Evolutionary conservation across 2,329 filamentous ascomycete genomes (phyloP).

Genomic region (Hypoxylon rubiginosum): DNA sequence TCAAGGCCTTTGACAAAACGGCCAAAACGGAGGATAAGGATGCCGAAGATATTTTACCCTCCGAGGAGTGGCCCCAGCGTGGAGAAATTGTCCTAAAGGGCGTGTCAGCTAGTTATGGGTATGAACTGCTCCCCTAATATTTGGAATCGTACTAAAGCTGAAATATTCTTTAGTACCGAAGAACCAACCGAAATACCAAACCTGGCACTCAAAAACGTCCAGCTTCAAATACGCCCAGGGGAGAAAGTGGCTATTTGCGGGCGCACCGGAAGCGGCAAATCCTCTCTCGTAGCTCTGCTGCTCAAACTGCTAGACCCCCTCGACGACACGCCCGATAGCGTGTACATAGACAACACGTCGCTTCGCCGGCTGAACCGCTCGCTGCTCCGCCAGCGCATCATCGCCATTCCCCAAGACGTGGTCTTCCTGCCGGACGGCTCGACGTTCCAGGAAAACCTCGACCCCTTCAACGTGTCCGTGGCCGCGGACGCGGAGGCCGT

Average conservation of each 20-base stretch:
- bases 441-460: conserved; percentile 53
- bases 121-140: conserved; percentile 1
- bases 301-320: conserved; percentile 56
- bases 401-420: conserved; percentile 59
- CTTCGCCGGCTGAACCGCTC: conserved; percentile 52
- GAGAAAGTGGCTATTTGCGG: conserved; percentile 54
- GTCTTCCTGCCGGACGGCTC: conserved; percentile 58
- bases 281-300: conserved; percentile 56
- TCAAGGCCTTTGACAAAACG: conserved; percentile 46
- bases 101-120: conserved; percentile 49
- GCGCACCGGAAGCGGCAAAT: conserved; percentile 57
- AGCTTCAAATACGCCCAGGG: conserved; percentile 47
- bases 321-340: conserved; percentile 39
- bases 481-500: conserved; percentile 42
- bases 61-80: conserved; percentile 48
- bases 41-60: conserved; percentile 44
- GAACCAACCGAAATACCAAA: conserved; percentile 13
- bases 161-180: conserved; percentile 14
- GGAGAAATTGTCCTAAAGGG: conserved; percentile 45
- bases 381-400: conserved; percentile 55
- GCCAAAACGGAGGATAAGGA: conserved; percentile 44
- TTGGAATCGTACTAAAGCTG: conserved; percentile 1
- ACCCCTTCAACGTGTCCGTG: conserved; percentile 46
- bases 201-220: conserved; percentile 50
- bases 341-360: conserved; percentile 53